Conservation (phyloP, 768 basidiomycete genomes). For the Tephrocybe rancida region DNA sequence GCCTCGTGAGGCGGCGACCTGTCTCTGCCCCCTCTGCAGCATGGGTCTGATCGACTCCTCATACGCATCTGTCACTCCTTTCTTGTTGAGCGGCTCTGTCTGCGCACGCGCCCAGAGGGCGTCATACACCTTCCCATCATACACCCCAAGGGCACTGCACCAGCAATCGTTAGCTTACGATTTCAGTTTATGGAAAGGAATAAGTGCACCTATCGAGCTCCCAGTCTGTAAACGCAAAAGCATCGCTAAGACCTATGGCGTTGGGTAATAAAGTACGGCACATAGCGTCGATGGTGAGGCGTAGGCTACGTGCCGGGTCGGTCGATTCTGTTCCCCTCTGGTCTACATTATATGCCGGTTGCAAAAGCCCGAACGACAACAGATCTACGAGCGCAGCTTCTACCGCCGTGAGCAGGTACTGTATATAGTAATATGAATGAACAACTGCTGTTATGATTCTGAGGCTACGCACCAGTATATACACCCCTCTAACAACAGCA, state of each 20-base stretch:
- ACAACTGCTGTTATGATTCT: too few relatives aligned
- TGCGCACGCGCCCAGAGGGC: slow-evolving; percentile 61
- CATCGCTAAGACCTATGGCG: slow-evolving; percentile 68
- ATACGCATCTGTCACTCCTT: slow-evolving; percentile 56
- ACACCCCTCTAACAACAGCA: too few relatives aligned
- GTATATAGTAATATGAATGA: too few relatives aligned
- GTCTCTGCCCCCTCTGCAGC: slow-evolving; percentile 46
- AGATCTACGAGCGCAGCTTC: not conserved
- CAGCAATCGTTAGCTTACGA: not conserved
- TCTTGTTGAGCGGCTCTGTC: slow-evolving; percentile 59
- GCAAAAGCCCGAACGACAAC: not conserved
- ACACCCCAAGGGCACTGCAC: slow-evolving; percentile 60
- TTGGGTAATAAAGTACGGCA: slow-evolving; percentile 62
- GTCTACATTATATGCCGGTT: not conserved
- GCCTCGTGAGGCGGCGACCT: slow-evolving; percentile 25
- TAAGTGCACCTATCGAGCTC: slow-evolving; percentile 59
- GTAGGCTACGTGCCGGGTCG: slow-evolving; percentile 51
- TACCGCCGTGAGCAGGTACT: not conserved
- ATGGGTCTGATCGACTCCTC: slow-evolving; percentile 59
- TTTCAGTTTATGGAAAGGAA: not conserved
- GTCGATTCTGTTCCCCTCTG: slow-evolving; percentile 11
- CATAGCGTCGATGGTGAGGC: slow-evolving; percentile 48
- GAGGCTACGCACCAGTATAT: too few relatives aligned
- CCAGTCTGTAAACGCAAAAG: slow-evolving; percentile 78
- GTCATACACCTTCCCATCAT: slow-evolving; percentile 68